Conservation (phyloP, 768 basidiomycete genomes). For the Gloeophyllum trabeum region DNA sequence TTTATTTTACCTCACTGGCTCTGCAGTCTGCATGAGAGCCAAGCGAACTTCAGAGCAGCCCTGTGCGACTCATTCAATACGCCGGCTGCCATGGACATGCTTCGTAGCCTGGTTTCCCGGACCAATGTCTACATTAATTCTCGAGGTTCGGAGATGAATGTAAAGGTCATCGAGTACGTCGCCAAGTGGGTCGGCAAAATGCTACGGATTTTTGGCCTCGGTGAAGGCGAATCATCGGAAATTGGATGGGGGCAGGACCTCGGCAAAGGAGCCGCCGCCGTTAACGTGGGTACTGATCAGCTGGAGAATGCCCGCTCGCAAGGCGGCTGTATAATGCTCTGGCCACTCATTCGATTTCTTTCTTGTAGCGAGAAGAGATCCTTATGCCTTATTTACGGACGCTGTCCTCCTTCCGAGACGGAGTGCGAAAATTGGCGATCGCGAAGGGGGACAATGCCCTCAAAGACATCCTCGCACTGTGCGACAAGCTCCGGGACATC, state of each 20-base stretch:
- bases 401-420: constrained; percentile 86
- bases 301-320: neutral
- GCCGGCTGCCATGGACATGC: constrained; percentile 61
- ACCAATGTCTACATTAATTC: constrained; percentile 83
- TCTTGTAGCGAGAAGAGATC: constrained; percentile 61
- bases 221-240: constrained; percentile 51
- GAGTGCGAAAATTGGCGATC: constrained; percentile 76
- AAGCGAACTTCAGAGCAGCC: constrained; percentile 69
- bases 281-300: constrained; percentile 34
- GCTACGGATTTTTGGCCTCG: constrained; percentile 73
- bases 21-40: constrained; percentile 60
- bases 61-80: constrained; percentile 98
- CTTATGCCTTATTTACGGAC: constrained; percentile 83
- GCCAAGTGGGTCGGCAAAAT: constrained; percentile 63
- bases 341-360: too few species aligned
- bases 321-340: constrained; percentile 5
- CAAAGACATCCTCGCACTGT: constrained; percentile 76
- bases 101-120: constrained; percentile 74
- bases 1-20: neutral
- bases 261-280: constrained; percentile 25
- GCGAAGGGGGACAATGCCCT: constrained; percentile 50
- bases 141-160: constrained; percentile 45
- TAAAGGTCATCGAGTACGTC: constrained; percentile 50
- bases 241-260: constrained; percentile 82
- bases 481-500: constrained; percentile 81